Evolutionary conservation across 2,329 filamentous ascomycete genomes (phyloP).

Genomic region (Cryphonectria carpinicola): DNA sequence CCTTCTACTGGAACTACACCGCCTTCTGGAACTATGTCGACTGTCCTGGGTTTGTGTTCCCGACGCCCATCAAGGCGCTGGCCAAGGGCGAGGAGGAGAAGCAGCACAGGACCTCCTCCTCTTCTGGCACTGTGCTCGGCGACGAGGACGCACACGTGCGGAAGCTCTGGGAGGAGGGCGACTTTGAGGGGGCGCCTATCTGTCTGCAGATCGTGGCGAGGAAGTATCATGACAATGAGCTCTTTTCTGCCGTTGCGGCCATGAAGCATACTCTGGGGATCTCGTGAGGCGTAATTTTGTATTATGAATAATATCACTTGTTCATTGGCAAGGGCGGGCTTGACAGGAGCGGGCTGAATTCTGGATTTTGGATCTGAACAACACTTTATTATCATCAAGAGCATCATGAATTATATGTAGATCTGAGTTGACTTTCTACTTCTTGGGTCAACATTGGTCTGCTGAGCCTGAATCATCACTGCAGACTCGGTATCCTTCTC

Average conservation of each 20-base stretch:
- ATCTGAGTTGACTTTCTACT: too few species aligned
- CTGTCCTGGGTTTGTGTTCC: conserved; percentile 42
- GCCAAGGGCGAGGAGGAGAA: conserved; percentile 36
- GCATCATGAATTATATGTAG: too few species aligned
- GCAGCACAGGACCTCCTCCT: conserved; percentile 28
- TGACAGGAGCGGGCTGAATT: too few species aligned
- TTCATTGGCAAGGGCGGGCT: too few species aligned
- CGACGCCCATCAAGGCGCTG: conserved; percentile 39
- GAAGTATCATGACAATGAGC: conserved; percentile 41
- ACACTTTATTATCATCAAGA: neutral
- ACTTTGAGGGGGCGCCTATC: conserved; percentile 41
- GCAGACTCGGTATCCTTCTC: too few species aligned
- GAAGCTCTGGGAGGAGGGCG: conserved; percentile 38
- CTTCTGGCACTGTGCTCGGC: conserved; percentile 34
- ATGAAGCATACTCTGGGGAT: conserved; percentile 32
- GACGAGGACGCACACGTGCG: conserved; percentile 38
- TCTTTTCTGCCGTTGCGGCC: conserved; percentile 37
- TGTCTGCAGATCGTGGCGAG: conserved; percentile 40
- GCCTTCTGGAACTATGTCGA: conserved; percentile 44
- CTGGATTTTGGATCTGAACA: too few species aligned
- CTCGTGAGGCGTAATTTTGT: neutral
- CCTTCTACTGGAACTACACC: conserved; percentile 43
- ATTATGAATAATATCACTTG: too few species aligned
- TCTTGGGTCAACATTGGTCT: too few species aligned
- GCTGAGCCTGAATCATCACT: too few species aligned